Conservation (phyloP, 257 asterid genomes). For the Datura wrightii region DNA sequence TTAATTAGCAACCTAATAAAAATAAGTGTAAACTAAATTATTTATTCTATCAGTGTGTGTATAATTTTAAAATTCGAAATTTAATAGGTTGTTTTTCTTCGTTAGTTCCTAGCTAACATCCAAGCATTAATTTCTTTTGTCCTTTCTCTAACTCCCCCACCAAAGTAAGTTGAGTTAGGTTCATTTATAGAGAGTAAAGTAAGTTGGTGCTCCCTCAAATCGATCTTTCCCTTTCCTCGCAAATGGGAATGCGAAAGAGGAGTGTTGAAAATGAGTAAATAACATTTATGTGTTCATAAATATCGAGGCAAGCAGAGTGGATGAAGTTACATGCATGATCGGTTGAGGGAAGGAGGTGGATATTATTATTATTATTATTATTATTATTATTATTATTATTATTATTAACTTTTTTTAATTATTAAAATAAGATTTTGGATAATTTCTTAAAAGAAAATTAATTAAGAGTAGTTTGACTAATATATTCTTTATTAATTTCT, state of each 20-base stretch:
- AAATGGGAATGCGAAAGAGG: neutral
- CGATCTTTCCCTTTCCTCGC: constrained; percentile 23
- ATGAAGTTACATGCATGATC: neutral
- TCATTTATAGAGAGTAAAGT: constrained; percentile 17
- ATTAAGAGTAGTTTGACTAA: too few species aligned
- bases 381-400: too few species aligned
- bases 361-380: too few species aligned
- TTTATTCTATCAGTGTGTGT: neutral
- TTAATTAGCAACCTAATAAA: neutral
- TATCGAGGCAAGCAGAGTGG: constrained; percentile 20
- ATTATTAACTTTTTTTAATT: too few species aligned
- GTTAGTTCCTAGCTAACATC: neutral
- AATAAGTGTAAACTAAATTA: neutral
- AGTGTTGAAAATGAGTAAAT: constrained; percentile 13
- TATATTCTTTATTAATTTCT: too few species aligned
- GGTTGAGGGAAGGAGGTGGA: neutral
- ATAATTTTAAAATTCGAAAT: neutral
- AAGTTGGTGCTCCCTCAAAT: constrained; percentile 26
- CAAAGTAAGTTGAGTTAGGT: neutral
- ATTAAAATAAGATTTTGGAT: too few species aligned
- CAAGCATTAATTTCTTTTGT: constrained; percentile 18
- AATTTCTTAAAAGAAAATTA: too few species aligned
- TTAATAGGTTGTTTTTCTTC: neutral
- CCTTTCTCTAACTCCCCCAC: neutral
- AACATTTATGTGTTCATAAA: constrained; percentile 17